These are phyloP conservation scores for Tephrocybe sp. DNA, from an alignment of 768 basidiomycete species.

Conservation along the genomic window DNA sequence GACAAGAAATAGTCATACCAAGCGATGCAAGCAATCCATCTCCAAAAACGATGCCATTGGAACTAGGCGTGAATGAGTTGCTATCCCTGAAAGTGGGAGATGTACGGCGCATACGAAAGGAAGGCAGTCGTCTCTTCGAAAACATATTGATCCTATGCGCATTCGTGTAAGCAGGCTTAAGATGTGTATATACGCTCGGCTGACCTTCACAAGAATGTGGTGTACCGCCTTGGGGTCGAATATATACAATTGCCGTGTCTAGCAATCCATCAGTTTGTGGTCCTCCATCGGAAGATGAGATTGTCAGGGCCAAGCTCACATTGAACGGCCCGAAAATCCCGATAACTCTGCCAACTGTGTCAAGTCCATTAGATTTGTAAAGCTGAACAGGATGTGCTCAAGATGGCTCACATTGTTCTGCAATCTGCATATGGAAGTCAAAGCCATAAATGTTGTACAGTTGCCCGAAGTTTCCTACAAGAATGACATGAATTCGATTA, in stretches of 20 bases:
- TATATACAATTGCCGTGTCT: slow-evolving; percentile 27
- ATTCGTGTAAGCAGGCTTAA: neutral
- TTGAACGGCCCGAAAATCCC: slow-evolving; percentile 13
- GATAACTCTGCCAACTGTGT: slow-evolving; percentile 14
- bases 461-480: slow-evolving; percentile 15
- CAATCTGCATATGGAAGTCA: slow-evolving; percentile 13
- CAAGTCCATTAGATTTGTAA: neutral
- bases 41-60: too few species aligned
- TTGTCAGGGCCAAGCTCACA: neutral
- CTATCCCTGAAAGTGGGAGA: too few species aligned
- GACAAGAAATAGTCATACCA: too few species aligned
- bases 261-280: neutral
- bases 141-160: slow-evolving; percentile 21
- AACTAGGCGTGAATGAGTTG: too few species aligned
- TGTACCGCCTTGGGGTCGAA: slow-evolving; percentile 37
- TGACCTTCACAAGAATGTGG: slow-evolving; percentile 35
- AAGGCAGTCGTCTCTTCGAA: slow-evolving; percentile 38
- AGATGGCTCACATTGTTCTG: slow-evolving; percentile 7
- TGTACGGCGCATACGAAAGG: too few species aligned
- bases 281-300: neutral
- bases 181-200: too few species aligned
- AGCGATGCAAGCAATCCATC: too few species aligned
- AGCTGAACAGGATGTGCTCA: neutral
- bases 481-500: neutral
- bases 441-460: slow-evolving; percentile 12